These are phyloP conservation scores for Backusella sp. DNA, from an alignment of 192 early-diverging fungal genomes.

Conservation along the genomic window DNA sequence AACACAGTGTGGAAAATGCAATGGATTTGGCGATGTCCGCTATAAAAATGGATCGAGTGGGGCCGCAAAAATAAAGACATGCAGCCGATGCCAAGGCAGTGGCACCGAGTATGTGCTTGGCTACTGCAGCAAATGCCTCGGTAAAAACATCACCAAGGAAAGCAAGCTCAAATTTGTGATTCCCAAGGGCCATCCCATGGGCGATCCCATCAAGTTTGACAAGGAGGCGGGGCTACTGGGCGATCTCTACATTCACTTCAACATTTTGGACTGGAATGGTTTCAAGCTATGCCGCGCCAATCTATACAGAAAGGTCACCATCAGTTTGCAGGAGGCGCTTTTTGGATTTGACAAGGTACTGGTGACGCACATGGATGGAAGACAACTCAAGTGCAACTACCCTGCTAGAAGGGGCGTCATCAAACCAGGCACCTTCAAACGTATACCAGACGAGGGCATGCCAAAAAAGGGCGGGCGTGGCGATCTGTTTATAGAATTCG, in stretches of 20 bases:
- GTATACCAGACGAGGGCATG: not conserved
- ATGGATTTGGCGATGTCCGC: not conserved
- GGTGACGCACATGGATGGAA: not conserved
- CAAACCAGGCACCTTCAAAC: not conserved
- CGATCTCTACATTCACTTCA: not conserved
- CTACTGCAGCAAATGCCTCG: not conserved
- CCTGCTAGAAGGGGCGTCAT: not conserved
- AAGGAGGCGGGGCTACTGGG: not conserved
- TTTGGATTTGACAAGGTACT: not conserved
- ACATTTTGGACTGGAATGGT: not conserved
- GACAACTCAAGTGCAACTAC: not conserved
- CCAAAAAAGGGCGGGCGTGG: not conserved
- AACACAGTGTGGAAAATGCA: not conserved
- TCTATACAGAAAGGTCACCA: not conserved
- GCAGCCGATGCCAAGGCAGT: not conserved
- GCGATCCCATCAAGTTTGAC: not conserved
- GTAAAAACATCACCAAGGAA: not conserved
- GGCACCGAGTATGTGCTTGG: not conserved
- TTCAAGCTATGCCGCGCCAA: not conserved
- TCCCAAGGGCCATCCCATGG: not conserved
- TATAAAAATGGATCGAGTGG: not conserved
- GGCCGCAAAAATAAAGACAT: accelerated
- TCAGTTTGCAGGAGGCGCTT: not conserved
- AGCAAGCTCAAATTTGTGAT: not conserved
- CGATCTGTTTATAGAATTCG: not conserved